Evolutionary conservation across 495 filamentous ascomycete genomes (phyloP).

Genomic region (Margaritispora aquatica): DNA sequence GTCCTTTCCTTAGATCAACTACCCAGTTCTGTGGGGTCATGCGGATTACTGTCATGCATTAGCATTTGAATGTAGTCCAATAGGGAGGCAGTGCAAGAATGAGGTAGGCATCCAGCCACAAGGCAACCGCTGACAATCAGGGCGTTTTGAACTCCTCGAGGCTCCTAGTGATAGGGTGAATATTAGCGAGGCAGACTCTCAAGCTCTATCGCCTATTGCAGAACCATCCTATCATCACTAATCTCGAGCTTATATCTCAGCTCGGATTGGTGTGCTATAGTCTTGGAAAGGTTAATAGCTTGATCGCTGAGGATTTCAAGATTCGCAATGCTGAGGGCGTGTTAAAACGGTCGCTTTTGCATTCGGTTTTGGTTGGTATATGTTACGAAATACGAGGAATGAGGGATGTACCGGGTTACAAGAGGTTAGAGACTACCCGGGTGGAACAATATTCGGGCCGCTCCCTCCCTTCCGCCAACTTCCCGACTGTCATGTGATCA

Average conservation of each 20-base stretch:
- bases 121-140: neutral
- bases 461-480: neutral
- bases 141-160: neutral
- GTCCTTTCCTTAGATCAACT: neutral
- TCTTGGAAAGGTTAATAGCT: no score
- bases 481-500: neutral
- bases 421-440: no score
- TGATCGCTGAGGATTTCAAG: no score
- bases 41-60: neutral
- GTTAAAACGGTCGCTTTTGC: neutral
- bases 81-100: neutral
- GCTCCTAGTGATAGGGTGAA: neutral
- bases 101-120: neutral
- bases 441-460: neutral
- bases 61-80: neutral
- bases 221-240: neutral
- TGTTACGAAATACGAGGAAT: no score
- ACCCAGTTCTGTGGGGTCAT: constrained; percentile 2
- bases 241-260: neutral
- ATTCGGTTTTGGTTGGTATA: neutral
- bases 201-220: neutral
- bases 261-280: no score
- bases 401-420: no score
- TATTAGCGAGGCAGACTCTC: neutral
- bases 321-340: no score